Conservation (phyloP, 441 rosid species). For the Erodium moschatum region DNA sequence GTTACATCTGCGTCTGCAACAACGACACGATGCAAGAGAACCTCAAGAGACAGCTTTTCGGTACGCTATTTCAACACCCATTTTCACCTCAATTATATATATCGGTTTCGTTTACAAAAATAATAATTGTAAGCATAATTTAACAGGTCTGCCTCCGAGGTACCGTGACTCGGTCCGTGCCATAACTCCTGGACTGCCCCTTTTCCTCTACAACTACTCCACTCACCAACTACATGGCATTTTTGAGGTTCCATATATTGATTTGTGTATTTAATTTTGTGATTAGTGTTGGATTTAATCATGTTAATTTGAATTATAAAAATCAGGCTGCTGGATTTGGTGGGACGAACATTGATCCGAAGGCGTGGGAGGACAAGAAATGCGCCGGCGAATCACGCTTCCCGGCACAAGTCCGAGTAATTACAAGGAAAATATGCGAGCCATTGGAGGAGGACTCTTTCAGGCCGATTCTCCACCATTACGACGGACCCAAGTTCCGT, state of each 20-base stretch:
- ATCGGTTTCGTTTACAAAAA: too few relatives aligned
- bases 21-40: conserved; percentile 97
- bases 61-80: too few relatives aligned
- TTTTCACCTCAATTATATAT: too few relatives aligned
- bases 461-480: conserved; percentile 92
- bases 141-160: conserved; percentile 76
- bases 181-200: conserved; percentile 21
- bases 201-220: conserved; percentile 93
- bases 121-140: too few relatives aligned
- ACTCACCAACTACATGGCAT: conserved; percentile 97
- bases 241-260: conserved; percentile 86
- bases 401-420: conserved; percentile 94
- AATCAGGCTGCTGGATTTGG: conserved; percentile 82
- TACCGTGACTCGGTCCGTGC: conserved; percentile 91
- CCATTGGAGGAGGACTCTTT: conserved; percentile 96
- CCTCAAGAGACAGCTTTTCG: conserved; percentile 27
- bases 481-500: conserved; percentile 96
- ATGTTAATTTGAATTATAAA: too few relatives aligned
- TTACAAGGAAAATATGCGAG: conserved; percentile 63
- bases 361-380: conserved; percentile 96
- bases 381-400: conserved; percentile 81
- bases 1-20: conserved; percentile 94
- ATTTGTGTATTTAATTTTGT: too few relatives aligned
- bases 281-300: too few relatives aligned
- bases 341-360: conserved; percentile 82